Evolutionary conservation across 352 stramenopile species (phyloP).

Genomic region (Globisporangium heterothallicum): DNA sequence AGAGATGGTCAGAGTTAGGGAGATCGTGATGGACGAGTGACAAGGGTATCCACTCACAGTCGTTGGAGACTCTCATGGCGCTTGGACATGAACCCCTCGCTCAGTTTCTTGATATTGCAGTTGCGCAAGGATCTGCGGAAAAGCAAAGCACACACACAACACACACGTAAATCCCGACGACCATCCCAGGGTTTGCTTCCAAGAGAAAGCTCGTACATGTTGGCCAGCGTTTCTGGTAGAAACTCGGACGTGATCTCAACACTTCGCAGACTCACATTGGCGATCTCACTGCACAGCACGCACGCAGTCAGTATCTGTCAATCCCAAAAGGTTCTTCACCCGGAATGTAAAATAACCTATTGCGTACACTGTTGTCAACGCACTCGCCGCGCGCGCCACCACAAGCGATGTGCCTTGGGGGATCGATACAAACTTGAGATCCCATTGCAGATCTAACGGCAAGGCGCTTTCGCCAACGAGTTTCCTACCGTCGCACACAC

Average conservation of each 20-base stretch:
- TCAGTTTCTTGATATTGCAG: not conserved
- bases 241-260: constrained; percentile 2
- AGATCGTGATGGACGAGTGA: not conserved
- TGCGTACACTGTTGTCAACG: constrained; percentile 1
- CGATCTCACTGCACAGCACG: constrained; percentile 1
- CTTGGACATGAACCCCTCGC: not conserved
- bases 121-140: constrained; percentile 1
- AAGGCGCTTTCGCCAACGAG: not conserved
- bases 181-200: not conserved
- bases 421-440: not conserved
- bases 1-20: not conserved
- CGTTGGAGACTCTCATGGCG: not conserved
- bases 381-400: not conserved
- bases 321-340: not conserved
- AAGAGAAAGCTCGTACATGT: not conserved
- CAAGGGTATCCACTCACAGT: not conserved
- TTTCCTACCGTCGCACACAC: not conserved
- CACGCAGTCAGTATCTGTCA: too few species aligned
- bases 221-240: not conserved
- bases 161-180: not conserved
- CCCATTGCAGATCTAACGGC: constrained; percentile 5
- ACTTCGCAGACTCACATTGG: constrained; percentile 1
- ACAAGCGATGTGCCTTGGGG: not conserved
- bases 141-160: not conserved
- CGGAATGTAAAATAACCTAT: not conserved